phyloP scores from a whole-genome alignment of 2,329 filamentous ascomycete species.

The Helotiales sp. region DNA sequence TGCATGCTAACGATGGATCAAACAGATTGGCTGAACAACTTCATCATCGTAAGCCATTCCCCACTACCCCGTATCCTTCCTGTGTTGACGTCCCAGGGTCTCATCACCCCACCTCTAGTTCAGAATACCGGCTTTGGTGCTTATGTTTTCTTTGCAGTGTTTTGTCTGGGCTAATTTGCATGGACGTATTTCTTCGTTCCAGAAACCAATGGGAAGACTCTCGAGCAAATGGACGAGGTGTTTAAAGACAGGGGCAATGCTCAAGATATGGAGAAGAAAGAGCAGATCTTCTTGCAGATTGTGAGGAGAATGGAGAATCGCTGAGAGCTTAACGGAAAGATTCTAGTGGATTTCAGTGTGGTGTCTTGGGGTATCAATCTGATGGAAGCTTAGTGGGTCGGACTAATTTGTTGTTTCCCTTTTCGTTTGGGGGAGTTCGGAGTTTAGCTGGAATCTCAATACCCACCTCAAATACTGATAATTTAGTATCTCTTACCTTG shows the following conservation, averaged over 20 bases:
- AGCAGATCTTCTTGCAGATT: not conserved
- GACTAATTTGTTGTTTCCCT: not conserved
- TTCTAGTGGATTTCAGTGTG: too few species aligned
- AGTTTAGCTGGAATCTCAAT: not conserved
- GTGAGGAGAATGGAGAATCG: not conserved
- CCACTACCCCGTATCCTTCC: not conserved
- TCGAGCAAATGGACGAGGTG: conserved; percentile 59
- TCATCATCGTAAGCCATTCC: conserved; percentile 46
- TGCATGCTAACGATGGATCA: conserved; percentile 41
- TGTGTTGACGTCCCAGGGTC: conserved; percentile 31
- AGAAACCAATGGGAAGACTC: conserved; percentile 59
- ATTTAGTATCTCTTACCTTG: too few species aligned
- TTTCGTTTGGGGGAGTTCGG: too few species aligned
- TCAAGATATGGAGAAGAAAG: not conserved
- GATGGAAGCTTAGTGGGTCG: too few species aligned
- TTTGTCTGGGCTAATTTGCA: conserved; percentile 54
- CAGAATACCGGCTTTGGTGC: conserved; percentile 53
- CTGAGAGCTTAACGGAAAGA: too few species aligned
- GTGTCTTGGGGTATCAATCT: too few species aligned
- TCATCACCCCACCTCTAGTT: conserved; percentile 52
- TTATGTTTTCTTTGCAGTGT: conserved; percentile 60
- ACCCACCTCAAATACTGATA: not conserved
- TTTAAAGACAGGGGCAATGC: conserved; percentile 9
- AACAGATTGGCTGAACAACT: conserved; percentile 53
- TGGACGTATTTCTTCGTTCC: conserved; percentile 53